Conservation (phyloP, 768 basidiomycete species). For the Russula virescens region DNA sequence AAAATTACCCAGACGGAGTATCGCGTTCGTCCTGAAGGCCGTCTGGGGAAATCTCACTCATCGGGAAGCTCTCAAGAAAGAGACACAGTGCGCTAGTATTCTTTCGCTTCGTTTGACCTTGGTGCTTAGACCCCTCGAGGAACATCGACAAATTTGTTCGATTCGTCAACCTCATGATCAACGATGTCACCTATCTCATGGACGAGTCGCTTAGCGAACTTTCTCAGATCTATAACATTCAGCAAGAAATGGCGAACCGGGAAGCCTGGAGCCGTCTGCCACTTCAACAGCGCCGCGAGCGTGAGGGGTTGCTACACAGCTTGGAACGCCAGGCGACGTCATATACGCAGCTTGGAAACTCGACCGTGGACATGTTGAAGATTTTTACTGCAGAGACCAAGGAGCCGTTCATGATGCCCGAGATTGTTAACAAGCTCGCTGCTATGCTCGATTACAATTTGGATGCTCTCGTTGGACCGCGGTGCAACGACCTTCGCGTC, state of each 20-base stretch:
- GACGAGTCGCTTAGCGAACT: slow-evolving; percentile 92
- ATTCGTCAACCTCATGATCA: slow-evolving; percentile 97
- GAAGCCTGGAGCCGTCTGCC: slow-evolving; percentile 63
- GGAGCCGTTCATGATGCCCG: slow-evolving; percentile 90
- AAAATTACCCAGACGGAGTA: slow-evolving; percentile 58
- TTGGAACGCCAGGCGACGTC: slow-evolving; percentile 81
- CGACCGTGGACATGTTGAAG: slow-evolving; percentile 86
- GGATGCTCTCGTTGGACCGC: slow-evolving; percentile 81
- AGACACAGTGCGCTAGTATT: slow-evolving; percentile 56
- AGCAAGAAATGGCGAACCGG: slow-evolving; percentile 76
- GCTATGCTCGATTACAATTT: slow-evolving; percentile 97
- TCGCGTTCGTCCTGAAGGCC: slow-evolving; percentile 79
- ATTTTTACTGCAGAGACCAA: slow-evolving; percentile 90
- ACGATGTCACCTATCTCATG: slow-evolving; percentile 97
- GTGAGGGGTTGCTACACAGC: slow-evolving; percentile 67
- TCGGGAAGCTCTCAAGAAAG: slow-evolving; percentile 74
- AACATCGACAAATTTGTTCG: slow-evolving; percentile 90
- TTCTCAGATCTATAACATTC: slow-evolving; percentile 80
- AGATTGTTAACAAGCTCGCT: slow-evolving; percentile 92
- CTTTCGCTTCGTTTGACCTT: neutral
- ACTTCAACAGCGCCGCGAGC: slow-evolving; percentile 73
- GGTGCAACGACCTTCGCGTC: slow-evolving; percentile 80
- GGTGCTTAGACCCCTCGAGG: slow-evolving; percentile 34
- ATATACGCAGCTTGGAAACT: slow-evolving; percentile 81
- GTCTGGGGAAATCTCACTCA: slow-evolving; percentile 91